Base-by-base conservation (phyloP, 2,329 filamentous ascomycete species). In the Paecilomyces variotii region DNA sequence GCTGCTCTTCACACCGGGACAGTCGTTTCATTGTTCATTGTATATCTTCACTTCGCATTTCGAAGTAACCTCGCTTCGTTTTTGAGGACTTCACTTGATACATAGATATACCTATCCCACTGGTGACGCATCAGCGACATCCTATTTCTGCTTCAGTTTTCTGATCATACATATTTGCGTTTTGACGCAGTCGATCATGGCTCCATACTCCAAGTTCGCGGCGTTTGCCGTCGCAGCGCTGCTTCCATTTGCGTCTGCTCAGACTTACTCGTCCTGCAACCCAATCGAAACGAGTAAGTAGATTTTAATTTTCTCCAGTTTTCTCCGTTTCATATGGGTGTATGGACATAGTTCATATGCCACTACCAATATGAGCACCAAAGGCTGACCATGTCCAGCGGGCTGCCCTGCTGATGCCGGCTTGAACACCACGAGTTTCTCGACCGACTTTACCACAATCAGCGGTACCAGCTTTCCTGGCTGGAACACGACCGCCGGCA, bases 241-340 rank as follows among this genome's bases (percentile, higher is more conserved):
- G 35, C 64, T 69, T 35, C 70, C 72, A 35, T 60, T 74, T 30
- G 64, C 61, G 53, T 64, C 68, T 12, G 90, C 87, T 51, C 92
- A 96, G 74, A 91, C 91, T 30, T 85, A 76, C 62, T 90, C 89
- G 14, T 73, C 81, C 54, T 97, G 91, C 79, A 87, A 95, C 70
- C 91, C 92, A 1, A 60, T 70, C 11, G 52, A 72, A 27, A 35
- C 54, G 27, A 65, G 68, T 69, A 62, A 45, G 39, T 45, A 45
- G n/a, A 45, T 19, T 4, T 4, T 45, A 7, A 19, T 4, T 6
- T 19, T 19, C n/a, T 11, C 19, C 39, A 45, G 4, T 32, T 30
- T 30, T 30, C 28, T 7, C 6, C 2, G 39, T 45, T 45, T 24
- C 39, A 45, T 19, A 24, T 19, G 39, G 34, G 66, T 60, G 1